Conservation (phyloP, 192 early-diverging fungal genomes). For the Dimargaris verticillata region DNA sequence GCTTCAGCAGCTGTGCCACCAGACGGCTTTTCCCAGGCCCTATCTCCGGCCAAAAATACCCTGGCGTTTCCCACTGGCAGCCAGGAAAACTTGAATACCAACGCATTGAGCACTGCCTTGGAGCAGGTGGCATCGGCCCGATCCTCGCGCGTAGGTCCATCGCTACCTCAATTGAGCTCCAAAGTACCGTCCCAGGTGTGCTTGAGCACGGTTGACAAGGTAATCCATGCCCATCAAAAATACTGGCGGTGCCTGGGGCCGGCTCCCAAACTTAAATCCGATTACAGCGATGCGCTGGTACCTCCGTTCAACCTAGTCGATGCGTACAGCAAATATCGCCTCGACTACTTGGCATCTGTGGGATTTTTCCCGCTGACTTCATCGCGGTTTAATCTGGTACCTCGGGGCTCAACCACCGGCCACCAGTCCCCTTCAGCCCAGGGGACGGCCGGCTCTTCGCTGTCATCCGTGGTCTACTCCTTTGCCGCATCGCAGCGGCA, state of each 20-base stretch:
- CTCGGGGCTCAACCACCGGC: background rate
- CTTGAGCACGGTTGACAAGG: background rate
- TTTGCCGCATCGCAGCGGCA: background rate
- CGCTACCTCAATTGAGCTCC: slow-evolving; percentile 1
- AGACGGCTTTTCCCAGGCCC: background rate
- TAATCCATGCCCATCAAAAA: background rate
- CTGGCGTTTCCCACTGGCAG: background rate
- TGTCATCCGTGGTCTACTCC: background rate
- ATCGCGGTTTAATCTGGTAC: background rate
- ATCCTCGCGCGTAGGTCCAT: background rate
- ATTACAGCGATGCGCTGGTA: too few relatives aligned
- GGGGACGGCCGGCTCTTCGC: background rate
- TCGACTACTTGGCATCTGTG: too few relatives aligned
- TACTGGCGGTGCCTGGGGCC: background rate
- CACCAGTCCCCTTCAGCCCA: background rate
- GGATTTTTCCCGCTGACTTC: background rate
- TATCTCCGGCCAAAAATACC: background rate
- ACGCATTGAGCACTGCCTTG: background rate
- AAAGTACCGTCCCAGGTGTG: background rate
- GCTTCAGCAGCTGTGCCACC: too few relatives aligned
- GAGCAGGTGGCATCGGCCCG: background rate
- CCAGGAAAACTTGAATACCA: background rate
- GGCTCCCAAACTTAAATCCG: too few relatives aligned
- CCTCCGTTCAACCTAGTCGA: too few relatives aligned
- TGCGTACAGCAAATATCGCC: too few relatives aligned